A percentile compares a stretch with the other conserved stretches of the same genome.
Evolutionary conservation across 768 basidiomycete species (phyloP).

Genomic region (Auricularia cornea): DNA sequence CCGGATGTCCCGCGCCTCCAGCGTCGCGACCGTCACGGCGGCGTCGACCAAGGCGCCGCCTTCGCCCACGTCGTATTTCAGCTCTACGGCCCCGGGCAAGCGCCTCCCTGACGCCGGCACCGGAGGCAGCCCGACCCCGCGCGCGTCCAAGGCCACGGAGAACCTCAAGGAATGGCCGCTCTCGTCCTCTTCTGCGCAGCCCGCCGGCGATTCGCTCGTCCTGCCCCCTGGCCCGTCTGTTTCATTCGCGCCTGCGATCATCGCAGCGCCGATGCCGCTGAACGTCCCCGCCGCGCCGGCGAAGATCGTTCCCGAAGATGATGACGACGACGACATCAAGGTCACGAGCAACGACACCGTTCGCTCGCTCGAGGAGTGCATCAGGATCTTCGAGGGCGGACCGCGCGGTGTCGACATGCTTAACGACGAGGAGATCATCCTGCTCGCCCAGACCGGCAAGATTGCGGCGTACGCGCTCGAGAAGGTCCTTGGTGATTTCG

Average conservation of each 20-base stretch:
- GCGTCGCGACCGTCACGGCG: background rate
- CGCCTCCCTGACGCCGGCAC: background rate
- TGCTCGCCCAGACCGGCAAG: conserved; percentile 85
- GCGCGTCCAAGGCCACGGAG: conserved; percentile 7
- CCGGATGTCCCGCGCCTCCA: background rate
- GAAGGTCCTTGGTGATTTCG: conserved; percentile 83
- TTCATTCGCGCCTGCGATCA: background rate
- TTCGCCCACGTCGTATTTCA: background rate
- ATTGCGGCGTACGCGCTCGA: conserved; percentile 92
- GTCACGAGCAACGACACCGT: conserved; percentile 13
- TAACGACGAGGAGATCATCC: conserved; percentile 86
- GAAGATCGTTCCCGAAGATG: conserved; percentile 3
- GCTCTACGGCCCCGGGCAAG: background rate
- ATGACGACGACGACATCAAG: conserved; percentile 9
- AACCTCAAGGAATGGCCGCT: conserved; percentile 3
- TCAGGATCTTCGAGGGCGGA: conserved; percentile 70
- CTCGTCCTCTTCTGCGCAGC: conserved; percentile 1
- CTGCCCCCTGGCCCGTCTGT: background rate
- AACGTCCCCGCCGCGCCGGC: background rate
- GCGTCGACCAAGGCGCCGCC: background rate
- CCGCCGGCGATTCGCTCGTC: background rate
- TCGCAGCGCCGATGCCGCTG: background rate
- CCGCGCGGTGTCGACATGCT: conserved; percentile 58
- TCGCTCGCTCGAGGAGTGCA: conserved; percentile 66
- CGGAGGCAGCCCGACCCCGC: background rate